A percentile compares a stretch with the other conserved stretches of the same genome.
Evolutionary conservation across 768 basidiomycete genomes (phyloP).

Genomic region (Fomitopsis serialis): DNA sequence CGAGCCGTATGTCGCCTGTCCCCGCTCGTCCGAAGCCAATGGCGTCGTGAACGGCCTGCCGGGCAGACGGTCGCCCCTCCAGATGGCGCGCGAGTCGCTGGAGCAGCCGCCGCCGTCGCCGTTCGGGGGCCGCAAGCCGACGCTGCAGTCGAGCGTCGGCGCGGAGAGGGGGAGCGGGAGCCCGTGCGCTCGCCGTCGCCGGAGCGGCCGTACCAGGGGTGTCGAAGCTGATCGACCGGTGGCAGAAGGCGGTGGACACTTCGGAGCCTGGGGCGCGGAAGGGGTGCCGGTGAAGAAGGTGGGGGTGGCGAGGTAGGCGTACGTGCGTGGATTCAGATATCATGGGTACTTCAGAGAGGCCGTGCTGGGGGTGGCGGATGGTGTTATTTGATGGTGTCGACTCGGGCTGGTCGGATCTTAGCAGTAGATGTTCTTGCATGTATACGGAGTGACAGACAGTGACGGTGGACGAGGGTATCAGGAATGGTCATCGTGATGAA

Average conservation of each 20-base stretch:
- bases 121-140: slow-evolving; percentile 6
- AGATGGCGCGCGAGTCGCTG: slow-evolving; percentile 8
- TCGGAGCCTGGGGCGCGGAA: slow-evolving; percentile 1
- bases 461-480: background rate
- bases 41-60: slow-evolving; percentile 15
- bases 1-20: background rate
- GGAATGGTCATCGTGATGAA: background rate
- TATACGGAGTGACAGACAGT: too few species aligned
- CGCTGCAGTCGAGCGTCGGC: slow-evolving; percentile 1
- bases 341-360: too few species aligned
- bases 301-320: slow-evolving; percentile 10
- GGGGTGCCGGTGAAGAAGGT: slow-evolving; percentile 9
- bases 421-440: background rate
- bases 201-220: slow-evolving; percentile 81
- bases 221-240: slow-evolving; percentile 79
- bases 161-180: background rate
- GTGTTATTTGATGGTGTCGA: too few species aligned
- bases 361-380: too few species aligned
- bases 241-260: slow-evolving; percentile 71
- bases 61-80: slow-evolving; percentile 11
- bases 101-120: slow-evolving; percentile 8
- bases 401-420: background rate
- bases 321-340: background rate
- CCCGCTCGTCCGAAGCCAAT: background rate
- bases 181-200: slow-evolving; percentile 52